Base-by-base conservation (phyloP, 345 rosid species). In the Populus davidiana region DNA sequence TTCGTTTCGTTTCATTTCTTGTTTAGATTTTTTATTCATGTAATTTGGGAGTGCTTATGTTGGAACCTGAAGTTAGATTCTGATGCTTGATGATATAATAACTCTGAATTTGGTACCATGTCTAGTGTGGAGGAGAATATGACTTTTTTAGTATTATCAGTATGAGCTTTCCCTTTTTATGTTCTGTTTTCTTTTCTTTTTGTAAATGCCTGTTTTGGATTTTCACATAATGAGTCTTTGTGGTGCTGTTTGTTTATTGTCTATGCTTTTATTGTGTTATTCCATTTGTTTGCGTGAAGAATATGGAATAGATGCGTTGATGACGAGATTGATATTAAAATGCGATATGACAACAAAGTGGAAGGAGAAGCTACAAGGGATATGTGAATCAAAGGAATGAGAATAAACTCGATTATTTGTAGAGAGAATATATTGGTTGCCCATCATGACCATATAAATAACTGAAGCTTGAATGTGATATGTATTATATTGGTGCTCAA, bases 41-140 rank as follows among this genome's bases (percentile, higher is more conserved):
- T 78, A 62, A 78, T 79, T 77, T 78, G 49, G 71, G 63, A 70
- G 75, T 78, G 85, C 80, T 80, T 64, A 70, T 44, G 65, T 52
- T 79, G 82, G 79, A 76, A 41, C 67, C 80, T 61, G 33, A 74
- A 52, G 81, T 13, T 73, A 77, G 86, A 88, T 91, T 89, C 93
- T 84, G 90, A 89, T 89, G 89, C 89, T 76, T 79, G 47, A 27
- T 66, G 75, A 79, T 88, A 74, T 87, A 80, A 81, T 81, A 11
- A 72, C 79, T 80, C 84, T 83, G 78, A 78, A 78, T 76, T 69
- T 76, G 83, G 81, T 73, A 27, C 85, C 41, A 77, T 82, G 79
- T 87, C 89, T 82, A 74, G 79, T 43, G 72, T 80, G 84, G 79
- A 78, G 73, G 76, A 65, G 93, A 90, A 88, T 87, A 84, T 84